Conservation (phyloP, 306 rosid species). For the Canavalia ensiformis region DNA sequence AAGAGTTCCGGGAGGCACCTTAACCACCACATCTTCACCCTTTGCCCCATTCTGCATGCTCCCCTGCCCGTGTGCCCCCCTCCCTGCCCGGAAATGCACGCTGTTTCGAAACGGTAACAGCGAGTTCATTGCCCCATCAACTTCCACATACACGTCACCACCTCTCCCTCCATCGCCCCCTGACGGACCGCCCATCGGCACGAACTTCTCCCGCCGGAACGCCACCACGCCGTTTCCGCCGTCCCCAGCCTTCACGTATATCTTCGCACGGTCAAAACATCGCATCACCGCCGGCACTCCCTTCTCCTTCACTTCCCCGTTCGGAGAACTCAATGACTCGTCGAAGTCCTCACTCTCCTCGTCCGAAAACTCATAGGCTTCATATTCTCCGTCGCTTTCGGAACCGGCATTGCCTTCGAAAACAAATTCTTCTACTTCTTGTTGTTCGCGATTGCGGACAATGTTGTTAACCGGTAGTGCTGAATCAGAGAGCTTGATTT, state of each 20-base stretch:
- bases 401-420: slow-evolving; percentile 46
- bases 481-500: slow-evolving; percentile 81
- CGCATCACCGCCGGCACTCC: slow-evolving; percentile 96
- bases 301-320: slow-evolving; percentile 72
- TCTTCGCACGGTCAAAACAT: slow-evolving; percentile 88
- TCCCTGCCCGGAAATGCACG: slow-evolving; percentile 86
- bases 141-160: slow-evolving; percentile 85
- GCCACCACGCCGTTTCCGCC: slow-evolving; percentile 96
- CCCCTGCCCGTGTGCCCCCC: slow-evolving; percentile 87
- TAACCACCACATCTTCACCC: slow-evolving; percentile 88
- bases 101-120: slow-evolving; percentile 85
- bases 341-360: slow-evolving; percentile 29
- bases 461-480: slow-evolving; percentile 45
- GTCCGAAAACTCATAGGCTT: slow-evolving; percentile 19
- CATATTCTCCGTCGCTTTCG: slow-evolving; percentile 44
- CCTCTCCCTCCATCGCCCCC: slow-evolving; percentile 98
- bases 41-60: slow-evolving; percentile 77
- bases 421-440: neutral
- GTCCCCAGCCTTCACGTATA: slow-evolving; percentile 77
- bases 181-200: slow-evolving; percentile 89
- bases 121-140: slow-evolving; percentile 83
- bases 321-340: slow-evolving; percentile 30
- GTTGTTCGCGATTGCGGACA: slow-evolving; percentile 34
- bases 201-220: slow-evolving; percentile 89
- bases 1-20: slow-evolving; percentile 89